A percentile compares a stretch with the other conserved stretches of the same genome.
Evolutionary conservation across 2,329 filamentous ascomycete genomes (phyloP).

Genomic region (Septoria linicola): DNA sequence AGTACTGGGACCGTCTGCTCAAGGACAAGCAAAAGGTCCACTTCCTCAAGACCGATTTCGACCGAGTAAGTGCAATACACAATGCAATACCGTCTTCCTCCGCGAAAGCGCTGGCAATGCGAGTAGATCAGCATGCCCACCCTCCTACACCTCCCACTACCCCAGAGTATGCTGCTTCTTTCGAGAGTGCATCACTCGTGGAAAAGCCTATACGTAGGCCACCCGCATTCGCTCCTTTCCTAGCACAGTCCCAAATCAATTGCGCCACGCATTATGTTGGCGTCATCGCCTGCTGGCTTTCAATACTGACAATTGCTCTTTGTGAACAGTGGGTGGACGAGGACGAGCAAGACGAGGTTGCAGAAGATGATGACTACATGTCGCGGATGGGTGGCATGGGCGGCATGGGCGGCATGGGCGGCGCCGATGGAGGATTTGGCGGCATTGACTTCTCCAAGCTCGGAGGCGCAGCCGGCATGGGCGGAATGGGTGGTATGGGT

Average conservation of each 20-base stretch:
- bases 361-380: conserved; percentile 71
- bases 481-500: conserved; percentile 40
- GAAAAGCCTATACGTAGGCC: conserved; percentile 9
- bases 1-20: conserved; percentile 93
- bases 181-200: neutral
- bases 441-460: conserved; percentile 43
- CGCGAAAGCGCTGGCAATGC: conserved; percentile 9
- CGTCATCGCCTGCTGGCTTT: conserved; percentile 18
- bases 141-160: conserved; percentile 10
- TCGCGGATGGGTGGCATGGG: conserved; percentile 48
- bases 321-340: conserved; percentile 78
- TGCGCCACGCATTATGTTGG: conserved; percentile 10
- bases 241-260: conserved; percentile 4
- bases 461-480: conserved; percentile 60
- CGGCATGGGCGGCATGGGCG: conserved; percentile 42
- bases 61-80: conserved; percentile 65
- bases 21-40: conserved; percentile 88
- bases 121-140: conserved; percentile 5
- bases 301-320: conserved; percentile 21
- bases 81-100: conserved; percentile 1
- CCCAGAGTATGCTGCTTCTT: neutral
- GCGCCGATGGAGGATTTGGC: conserved; percentile 30
- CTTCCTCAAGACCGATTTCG: conserved; percentile 98
- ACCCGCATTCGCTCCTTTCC: conserved; percentile 8
- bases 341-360: conserved; percentile 92